A percentile compares a stretch with the other conserved stretches of the same genome.
These are phyloP conservation scores for Plasmodium yoelii DNA, from an alignment of 169 alveolate species.

Conservation along the genomic window DNA sequence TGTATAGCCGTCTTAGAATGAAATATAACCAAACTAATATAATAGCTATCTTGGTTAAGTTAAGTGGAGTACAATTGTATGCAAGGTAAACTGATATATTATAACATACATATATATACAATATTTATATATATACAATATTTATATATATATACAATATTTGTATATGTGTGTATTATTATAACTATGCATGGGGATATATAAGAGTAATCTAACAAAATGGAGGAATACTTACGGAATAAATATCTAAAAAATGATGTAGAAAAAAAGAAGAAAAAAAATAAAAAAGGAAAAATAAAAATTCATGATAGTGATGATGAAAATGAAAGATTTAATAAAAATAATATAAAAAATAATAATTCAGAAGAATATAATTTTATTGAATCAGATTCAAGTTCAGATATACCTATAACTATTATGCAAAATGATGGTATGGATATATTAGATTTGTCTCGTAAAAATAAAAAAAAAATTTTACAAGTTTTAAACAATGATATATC, in stretches of 20 bases:
- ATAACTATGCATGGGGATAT: neutral
- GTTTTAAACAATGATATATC: neutral
- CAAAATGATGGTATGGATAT: slow-evolving; percentile 18
- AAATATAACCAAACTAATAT: no score
- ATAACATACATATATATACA: neutral
- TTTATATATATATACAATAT: no score
- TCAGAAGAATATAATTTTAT: neutral
- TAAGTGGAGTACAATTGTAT: no score
- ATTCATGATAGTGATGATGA: slow-evolving; percentile 60
- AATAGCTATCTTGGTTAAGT: no score
- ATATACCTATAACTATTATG: slow-evolving; percentile 39
- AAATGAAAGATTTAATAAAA: neutral
- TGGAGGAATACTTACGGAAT: slow-evolving; percentile 54
- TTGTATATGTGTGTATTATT: neutral
- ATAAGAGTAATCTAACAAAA: neutral
- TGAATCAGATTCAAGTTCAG: slow-evolving; percentile 46
- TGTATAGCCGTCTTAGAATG: no score
- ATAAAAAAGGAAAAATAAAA: slow-evolving; percentile 20
- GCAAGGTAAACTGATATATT: no score
- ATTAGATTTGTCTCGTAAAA: slow-evolving; percentile 32
- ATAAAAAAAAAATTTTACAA: slow-evolving; percentile 51
- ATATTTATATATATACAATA: no score
- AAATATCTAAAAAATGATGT: slow-evolving; percentile 25
- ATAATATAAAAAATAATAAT: slow-evolving; percentile 1
- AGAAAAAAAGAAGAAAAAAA: slow-evolving; percentile 8